Base-by-base conservation (phyloP, 2,329 filamentous ascomycete genomes). In the Diaporthe ampelina region DNA sequence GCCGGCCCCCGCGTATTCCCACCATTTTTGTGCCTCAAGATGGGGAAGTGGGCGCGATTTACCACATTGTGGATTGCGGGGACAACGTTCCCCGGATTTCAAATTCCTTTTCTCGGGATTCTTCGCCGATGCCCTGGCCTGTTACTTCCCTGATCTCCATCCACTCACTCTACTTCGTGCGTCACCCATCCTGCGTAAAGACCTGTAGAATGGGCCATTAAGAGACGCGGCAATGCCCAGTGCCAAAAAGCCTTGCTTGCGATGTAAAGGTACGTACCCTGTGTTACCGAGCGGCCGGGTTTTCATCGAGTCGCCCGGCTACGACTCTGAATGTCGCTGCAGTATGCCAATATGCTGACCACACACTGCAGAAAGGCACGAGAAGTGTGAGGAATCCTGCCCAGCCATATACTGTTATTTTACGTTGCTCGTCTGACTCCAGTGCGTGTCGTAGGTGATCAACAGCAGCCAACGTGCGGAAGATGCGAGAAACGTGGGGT, bases 201-300 rank as follows among this genome's bases (percentile, higher is more conserved):
- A 52, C 61, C 21, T 43, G 50, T 17, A 67, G 43, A 21, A 50
- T 67, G 61, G 43, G 43, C 43, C 26, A 50, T n/a, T 35, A 21
- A 52, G 61, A 67, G 43, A 67, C 61, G 61, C 61, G 61, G 61
- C 61, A 37, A 67, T 67, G 61, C 61, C 61, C 61, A 67, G 61
- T 50, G 61, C 61, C 50, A 67, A 50, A 67, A 50, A 45, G 43
- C 61, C 61, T 43, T 67, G 61, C 61, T 19, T 50, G 19, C 50
- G 61, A 67, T 67, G 61, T 67, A 67, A 50, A 50, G 61, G 61
- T 67, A 67, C 43, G 61, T 52, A 67, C 61, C 61, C 35, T 3
- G 35, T n/a, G 3, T 24, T 50, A 35, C 61, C 29, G 11, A 67
- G 17, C 43, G 26, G 11, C 61, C 43, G 43, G 43, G 29, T 50